Percentiles rank a stretch among this genome's conserved stretches.
Evolutionary conservation across 2,329 filamentous ascomycete species (phyloP).

Genomic region (Clonostachys sp.): DNA sequence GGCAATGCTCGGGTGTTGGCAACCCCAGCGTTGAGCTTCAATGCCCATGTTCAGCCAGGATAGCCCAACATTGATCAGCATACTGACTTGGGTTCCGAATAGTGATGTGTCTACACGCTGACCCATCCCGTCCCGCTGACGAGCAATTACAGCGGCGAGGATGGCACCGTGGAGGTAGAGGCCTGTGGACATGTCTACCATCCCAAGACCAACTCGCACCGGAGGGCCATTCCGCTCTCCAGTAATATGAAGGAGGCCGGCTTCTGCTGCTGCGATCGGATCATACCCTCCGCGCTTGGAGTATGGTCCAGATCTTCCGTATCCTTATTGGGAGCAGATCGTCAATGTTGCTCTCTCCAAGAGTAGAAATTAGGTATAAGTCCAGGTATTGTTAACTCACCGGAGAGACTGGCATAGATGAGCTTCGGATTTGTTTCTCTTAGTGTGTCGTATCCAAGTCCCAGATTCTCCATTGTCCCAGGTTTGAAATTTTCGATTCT

Average conservation of each 20-base stretch:
- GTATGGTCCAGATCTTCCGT: conserved; percentile 31
- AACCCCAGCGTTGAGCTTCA: conserved; percentile 35
- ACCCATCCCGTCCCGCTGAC: conserved; percentile 26
- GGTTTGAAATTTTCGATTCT: conserved; percentile 36
- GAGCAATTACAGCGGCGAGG: conserved; percentile 29
- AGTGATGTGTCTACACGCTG: conserved; percentile 37
- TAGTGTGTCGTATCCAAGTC: conserved; percentile 30
- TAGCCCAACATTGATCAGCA: conserved; percentile 34
- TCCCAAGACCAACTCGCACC: conserved; percentile 31
- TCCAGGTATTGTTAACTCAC: neutral
- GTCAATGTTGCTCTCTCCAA: neutral
- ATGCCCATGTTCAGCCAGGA: conserved; percentile 28
- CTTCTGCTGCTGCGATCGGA: conserved; percentile 35
- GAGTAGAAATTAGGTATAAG: neutral
- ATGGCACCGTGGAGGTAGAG: conserved; percentile 39
- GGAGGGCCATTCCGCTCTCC: conserved; percentile 31
- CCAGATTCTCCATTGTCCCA: conserved; percentile 30
- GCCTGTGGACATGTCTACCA: conserved; percentile 38
- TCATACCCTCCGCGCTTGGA: conserved; percentile 36
- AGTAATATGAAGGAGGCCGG: conserved; percentile 35
- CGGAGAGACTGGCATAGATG: conserved; percentile 34
- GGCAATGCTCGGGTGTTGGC: conserved; percentile 38
- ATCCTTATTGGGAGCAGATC: conserved; percentile 1
- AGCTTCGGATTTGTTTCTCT: conserved; percentile 26
- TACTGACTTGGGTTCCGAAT: conserved; percentile 35